Conservation (phyloP, 208 protist genomes). For the Trypanosoma brucei region DNA sequence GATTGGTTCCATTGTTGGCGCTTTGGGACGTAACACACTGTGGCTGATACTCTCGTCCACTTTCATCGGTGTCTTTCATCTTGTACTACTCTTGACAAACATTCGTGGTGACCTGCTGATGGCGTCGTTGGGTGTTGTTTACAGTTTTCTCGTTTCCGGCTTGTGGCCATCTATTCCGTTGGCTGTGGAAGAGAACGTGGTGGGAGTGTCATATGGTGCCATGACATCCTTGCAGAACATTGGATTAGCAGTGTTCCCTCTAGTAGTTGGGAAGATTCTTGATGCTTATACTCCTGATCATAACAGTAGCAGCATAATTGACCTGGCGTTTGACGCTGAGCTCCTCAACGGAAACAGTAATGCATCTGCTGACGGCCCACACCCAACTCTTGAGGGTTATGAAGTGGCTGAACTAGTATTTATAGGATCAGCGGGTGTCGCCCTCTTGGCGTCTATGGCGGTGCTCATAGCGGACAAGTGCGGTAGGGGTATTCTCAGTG, state of each 20-base stretch:
- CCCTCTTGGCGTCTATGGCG: conserved; percentile 39
- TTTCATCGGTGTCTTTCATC: conserved; percentile 56
- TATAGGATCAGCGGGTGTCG: conserved; percentile 30
- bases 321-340: too few species aligned
- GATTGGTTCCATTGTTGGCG: conserved; percentile 80
- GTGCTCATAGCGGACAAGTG: conserved; percentile 50
- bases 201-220: conserved; percentile 84
- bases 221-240: conserved; percentile 91
- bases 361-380: background rate
- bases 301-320: background rate
- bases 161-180: conserved; percentile 87
- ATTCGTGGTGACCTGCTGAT: conserved; percentile 64
- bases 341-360: too few species aligned
- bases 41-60: conserved; percentile 56
- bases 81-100: conserved; percentile 71
- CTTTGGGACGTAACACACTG: conserved; percentile 69
- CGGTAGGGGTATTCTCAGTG: conserved; percentile 44
- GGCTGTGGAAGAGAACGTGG: conserved; percentile 56
- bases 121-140: conserved; percentile 76
- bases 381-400: conserved; percentile 64
- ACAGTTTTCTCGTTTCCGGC: conserved; percentile 82
- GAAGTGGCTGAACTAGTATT: conserved; percentile 58
- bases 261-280: conserved; percentile 59
- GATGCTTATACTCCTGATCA: conserved; percentile 38
- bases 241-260: conserved; percentile 68